A percentile compares a stretch with the other conserved stretches of the same genome.
phyloP scores from a whole-genome alignment of 805 yeast species.

The Nakazawaea holstii region DNA sequence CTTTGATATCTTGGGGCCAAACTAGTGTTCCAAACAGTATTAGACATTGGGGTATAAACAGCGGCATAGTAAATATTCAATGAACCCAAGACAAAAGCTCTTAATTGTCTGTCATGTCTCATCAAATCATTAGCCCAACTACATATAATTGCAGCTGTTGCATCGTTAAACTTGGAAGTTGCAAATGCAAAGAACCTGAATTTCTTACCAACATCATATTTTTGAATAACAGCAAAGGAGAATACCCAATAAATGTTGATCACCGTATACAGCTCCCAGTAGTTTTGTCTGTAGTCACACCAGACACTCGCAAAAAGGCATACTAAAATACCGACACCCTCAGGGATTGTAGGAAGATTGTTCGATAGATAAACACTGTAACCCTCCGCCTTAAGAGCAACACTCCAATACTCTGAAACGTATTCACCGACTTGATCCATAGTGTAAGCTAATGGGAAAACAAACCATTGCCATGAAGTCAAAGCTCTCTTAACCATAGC shows the following conservation, averaged over 20 bases:
- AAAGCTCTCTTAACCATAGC: conserved; percentile 38
- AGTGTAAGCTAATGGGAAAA: conserved; percentile 24
- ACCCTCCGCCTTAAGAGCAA: conserved; percentile 41
- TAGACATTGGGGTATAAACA: conserved; percentile 29
- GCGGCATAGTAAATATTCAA: conserved; percentile 51
- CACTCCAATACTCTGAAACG: conserved; percentile 40
- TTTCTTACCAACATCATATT: conserved; percentile 50
- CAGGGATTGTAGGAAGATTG: conserved; percentile 48
- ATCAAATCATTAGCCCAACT: conserved; percentile 34
- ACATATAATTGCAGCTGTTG: conserved; percentile 32
- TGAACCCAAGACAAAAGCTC: conserved; percentile 59
- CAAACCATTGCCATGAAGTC: conserved; percentile 47
- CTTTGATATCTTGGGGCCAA: conserved; percentile 47
- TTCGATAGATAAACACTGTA: conserved; percentile 41
- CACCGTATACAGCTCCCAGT: conserved; percentile 45
- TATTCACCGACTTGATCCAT: conserved; percentile 30
- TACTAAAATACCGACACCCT: conserved; percentile 43
- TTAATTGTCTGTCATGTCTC: conserved; percentile 52
- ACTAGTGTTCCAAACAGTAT: conserved; percentile 38
- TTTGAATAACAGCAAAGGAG: conserved; percentile 40
- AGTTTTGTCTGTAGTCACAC: conserved; percentile 38
- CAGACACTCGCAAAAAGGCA: conserved; percentile 38
- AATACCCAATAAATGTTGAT: conserved; percentile 36
- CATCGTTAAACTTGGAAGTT: conserved; percentile 47
- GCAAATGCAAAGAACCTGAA: conserved; percentile 38